Percentiles rank a stretch among this genome's conserved stretches.
Evolutionary conservation across 1,284 basidiomycete genomes (phyloP).

Genomic region (Puccinia coronata): DNA sequence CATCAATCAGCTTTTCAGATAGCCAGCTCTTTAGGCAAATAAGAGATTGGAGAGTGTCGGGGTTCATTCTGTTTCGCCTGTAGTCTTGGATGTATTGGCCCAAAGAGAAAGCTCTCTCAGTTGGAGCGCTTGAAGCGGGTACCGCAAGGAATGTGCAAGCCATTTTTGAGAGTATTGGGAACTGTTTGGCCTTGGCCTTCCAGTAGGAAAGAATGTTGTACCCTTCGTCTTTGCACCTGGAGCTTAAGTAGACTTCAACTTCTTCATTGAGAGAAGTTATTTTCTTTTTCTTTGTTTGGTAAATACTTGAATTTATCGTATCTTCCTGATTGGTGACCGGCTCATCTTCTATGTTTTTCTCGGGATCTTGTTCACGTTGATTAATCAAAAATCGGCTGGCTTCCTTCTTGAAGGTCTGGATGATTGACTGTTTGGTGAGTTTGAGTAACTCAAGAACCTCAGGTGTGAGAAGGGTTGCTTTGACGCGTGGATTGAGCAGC

Average conservation of each 20-base stretch:
- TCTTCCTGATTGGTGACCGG: background rate
- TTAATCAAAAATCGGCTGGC: background rate
- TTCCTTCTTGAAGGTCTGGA: background rate
- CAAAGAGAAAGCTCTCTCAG: background rate
- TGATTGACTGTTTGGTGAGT: background rate
- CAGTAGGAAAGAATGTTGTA: background rate
- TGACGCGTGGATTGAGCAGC: background rate
- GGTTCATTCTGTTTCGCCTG: background rate
- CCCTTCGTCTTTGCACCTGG: background rate
- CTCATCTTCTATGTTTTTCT: background rate
- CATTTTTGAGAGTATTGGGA: slow-evolving; percentile 4
- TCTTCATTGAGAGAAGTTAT: background rate
- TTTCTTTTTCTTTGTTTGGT: background rate
- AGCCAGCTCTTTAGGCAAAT: background rate
- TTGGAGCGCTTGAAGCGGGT: background rate
- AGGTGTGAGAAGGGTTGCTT: background rate
- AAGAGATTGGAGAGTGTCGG: background rate
- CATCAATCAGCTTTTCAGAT: background rate
- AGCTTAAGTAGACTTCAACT: background rate
- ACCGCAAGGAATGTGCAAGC: background rate
- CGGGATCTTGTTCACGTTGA: background rate
- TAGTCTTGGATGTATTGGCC: slow-evolving; percentile 3
- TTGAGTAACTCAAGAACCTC: background rate
- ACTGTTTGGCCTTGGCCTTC: background rate
- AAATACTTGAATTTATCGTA: background rate